Percentiles rank a stretch among this genome's conserved stretches.
Evolutionary conservation across 208 protist genomes (phyloP).

Genomic region (Crithidia bombi): DNA sequence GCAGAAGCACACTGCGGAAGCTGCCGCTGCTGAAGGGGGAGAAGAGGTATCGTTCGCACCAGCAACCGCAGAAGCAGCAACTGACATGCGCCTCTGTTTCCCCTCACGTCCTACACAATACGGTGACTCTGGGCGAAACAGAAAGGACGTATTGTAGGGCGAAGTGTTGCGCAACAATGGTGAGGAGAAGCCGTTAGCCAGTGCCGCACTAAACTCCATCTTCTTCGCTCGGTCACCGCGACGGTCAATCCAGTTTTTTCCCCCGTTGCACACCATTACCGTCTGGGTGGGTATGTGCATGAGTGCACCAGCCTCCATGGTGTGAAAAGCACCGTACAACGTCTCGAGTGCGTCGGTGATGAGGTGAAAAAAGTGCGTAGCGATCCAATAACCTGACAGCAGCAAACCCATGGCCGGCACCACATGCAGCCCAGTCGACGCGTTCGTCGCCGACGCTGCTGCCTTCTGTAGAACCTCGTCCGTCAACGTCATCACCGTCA

Average conservation of each 20-base stretch:
- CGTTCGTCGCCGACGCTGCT: neutral
- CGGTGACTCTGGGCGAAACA: conserved; percentile 21
- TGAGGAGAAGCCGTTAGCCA: conserved; percentile 38
- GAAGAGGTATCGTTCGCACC: neutral
- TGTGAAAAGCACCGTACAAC: conserved; percentile 22
- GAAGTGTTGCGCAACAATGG: conserved; percentile 16
- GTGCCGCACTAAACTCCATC: conserved; percentile 32
- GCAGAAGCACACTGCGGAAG: conserved; percentile 32
- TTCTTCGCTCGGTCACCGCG: conserved; percentile 18
- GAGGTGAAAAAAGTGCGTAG: conserved; percentile 39
- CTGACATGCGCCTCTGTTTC: neutral
- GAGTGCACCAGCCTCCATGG: conserved; percentile 29
- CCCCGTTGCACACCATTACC: conserved; percentile 24
- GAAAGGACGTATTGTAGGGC: conserved; percentile 37
- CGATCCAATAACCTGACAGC: conserved; percentile 23
- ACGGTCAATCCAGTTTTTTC: conserved; percentile 27
- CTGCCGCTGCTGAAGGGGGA: neutral
- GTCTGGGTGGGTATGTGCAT: conserved; percentile 29
- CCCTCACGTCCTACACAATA: conserved; percentile 21
- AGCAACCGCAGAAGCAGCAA: neutral
- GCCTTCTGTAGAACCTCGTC: conserved; percentile 11
- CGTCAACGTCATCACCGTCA: conserved; percentile 22
- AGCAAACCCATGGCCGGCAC: conserved; percentile 38
- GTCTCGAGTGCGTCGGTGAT: conserved; percentile 36
- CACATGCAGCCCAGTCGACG: conserved; percentile 9